phyloP scores from a whole-genome alignment of 2,329 filamentous ascomycete species.

The Mariannaea sp. region DNA sequence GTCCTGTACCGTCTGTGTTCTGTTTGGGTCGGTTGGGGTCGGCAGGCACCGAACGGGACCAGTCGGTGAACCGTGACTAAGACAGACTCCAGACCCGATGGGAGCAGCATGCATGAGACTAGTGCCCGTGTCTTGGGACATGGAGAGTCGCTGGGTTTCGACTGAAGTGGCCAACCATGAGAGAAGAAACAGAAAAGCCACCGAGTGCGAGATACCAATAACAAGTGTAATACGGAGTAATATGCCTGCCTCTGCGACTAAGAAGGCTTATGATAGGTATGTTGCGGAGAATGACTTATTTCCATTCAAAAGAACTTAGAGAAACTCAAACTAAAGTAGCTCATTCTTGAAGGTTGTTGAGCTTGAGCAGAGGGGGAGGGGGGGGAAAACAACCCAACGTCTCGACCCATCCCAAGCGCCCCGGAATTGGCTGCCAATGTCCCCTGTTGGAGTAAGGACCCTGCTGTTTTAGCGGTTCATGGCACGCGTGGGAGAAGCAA shows the following conservation, averaged over 20 bases:
- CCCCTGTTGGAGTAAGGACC: background rate
- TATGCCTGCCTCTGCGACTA: background rate
- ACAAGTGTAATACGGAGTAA: background rate
- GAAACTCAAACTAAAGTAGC: too few relatives aligned
- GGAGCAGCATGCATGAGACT: too few relatives aligned
- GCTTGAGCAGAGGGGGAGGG: background rate
- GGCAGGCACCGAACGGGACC: background rate
- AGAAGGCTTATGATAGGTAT: background rate
- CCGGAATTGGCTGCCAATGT: background rate
- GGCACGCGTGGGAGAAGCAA: background rate
- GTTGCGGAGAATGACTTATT: too few relatives aligned
- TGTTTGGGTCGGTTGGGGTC: background rate
- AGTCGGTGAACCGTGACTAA: background rate
- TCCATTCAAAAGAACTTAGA: too few relatives aligned
- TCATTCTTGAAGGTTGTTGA: too few relatives aligned
- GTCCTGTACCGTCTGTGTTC: too few relatives aligned
- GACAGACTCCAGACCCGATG: background rate
- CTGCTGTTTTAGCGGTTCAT: background rate
- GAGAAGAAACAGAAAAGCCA: too few relatives aligned
- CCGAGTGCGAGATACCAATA: background rate
- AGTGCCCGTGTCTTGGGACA: background rate
- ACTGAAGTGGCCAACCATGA: background rate
- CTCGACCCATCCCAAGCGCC: too few relatives aligned
- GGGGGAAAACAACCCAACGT: too few relatives aligned
- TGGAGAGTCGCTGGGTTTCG: background rate